These are phyloP conservation scores for Calocybe indica DNA, from an alignment of 768 basidiomycete species.

Conservation along the genomic window DNA sequence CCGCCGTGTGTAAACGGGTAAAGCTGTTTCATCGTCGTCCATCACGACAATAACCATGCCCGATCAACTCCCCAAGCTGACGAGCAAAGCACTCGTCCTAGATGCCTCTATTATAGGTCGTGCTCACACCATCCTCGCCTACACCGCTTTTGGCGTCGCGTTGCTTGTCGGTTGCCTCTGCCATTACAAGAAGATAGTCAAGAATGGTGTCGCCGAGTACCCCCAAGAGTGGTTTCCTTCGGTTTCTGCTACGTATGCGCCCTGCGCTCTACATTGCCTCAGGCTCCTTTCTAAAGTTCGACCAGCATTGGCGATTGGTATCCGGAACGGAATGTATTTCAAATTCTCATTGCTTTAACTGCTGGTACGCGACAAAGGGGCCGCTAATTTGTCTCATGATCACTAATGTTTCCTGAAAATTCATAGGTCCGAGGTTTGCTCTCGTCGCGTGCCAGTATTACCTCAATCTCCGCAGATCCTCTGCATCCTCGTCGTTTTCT, in stretches of 20 bases:
- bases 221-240: constrained; percentile 91
- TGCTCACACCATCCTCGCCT: constrained; percentile 61
- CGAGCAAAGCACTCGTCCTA: constrained; percentile 15
- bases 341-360: constrained; percentile 82
- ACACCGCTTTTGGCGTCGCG: constrained; percentile 58
- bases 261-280: not conserved
- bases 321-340: constrained; percentile 80
- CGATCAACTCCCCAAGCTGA: too few species aligned
- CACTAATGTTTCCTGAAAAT: not conserved
- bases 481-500: constrained; percentile 35
- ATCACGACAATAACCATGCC: too few species aligned
- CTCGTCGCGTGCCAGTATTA: constrained; percentile 61
- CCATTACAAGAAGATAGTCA: constrained; percentile 83
- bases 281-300: not conserved
- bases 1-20: too few species aligned
- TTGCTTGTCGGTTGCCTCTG: constrained; percentile 57
- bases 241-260: constrained; percentile 72
- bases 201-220: constrained; percentile 77
- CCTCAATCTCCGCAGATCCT: constrained; percentile 32
- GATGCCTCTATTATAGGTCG: constrained; percentile 53
- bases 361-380: constrained; percentile 40
- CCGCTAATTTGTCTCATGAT: not conserved
- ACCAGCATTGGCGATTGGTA: constrained; percentile 86
- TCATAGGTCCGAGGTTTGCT: constrained; percentile 67
- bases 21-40: too few species aligned